These are phyloP conservation scores for Aspergillus fischeri DNA, from an alignment of 2,329 filamentous ascomycete genomes.

Conservation along the genomic window DNA sequence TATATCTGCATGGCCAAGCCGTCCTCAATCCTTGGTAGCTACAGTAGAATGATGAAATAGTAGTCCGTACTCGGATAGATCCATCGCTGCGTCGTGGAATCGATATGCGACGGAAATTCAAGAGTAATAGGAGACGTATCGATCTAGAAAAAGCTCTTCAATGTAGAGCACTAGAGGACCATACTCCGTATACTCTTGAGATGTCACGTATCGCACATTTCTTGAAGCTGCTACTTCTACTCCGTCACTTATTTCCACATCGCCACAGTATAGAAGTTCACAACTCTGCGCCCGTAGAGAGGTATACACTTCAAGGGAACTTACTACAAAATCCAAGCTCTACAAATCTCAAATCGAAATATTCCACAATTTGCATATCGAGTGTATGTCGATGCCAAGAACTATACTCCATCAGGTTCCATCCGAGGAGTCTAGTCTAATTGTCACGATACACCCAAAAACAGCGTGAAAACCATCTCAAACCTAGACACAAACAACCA, in stretches of 20 bases:
- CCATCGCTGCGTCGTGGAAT: not conserved
- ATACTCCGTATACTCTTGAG: not conserved
- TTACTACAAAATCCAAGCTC: not conserved
- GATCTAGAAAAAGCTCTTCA: not conserved
- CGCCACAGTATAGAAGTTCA: not conserved
- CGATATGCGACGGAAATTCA: not conserved
- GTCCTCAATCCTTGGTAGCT: not conserved
- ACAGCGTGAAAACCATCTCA: constrained; percentile 4
- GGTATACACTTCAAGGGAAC: not conserved
- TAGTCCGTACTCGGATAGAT: not conserved
- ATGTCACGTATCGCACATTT: too few species aligned
- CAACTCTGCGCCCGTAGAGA: not conserved
- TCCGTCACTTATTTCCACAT: not conserved
- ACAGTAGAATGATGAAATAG: not conserved
- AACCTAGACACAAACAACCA: not conserved
- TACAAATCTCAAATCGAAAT: not conserved
- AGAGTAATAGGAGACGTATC: too few species aligned
- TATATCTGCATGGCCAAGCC: not conserved
- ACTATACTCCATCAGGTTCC: not conserved
- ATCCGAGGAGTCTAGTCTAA: not conserved
- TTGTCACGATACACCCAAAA: constrained; percentile 1
- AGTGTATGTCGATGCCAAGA: too few species aligned
- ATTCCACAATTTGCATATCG: not conserved
- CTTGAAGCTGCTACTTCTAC: too few species aligned
- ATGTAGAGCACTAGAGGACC: not conserved